Percentiles rank a stretch among this genome's conserved stretches.
Conservation (phyloP, 306 rosid genomes). For the Fagus crenata region DNA sequence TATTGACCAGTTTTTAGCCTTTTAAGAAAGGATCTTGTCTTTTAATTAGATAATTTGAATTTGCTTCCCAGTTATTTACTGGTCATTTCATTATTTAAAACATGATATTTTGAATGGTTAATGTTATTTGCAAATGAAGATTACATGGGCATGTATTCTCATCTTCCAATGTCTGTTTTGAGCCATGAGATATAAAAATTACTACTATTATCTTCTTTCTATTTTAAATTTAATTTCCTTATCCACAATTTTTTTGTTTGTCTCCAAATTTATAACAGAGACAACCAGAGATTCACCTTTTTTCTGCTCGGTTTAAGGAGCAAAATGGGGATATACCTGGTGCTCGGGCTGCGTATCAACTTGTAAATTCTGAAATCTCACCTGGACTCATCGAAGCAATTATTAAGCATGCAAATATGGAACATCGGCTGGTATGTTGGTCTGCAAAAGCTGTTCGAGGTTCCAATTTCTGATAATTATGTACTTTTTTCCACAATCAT, state of each 20-base stretch:
- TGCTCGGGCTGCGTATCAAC: constrained; percentile 91
- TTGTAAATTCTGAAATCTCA: constrained; percentile 85
- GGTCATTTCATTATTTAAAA: not conserved
- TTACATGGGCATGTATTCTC: not conserved
- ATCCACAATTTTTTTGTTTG: constrained; percentile 8
- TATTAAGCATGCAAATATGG: constrained; percentile 91
- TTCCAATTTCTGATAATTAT: constrained; percentile 18
- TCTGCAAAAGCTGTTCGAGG: constrained; percentile 10
- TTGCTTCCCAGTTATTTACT: not conserved
- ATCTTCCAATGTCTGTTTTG: not conserved
- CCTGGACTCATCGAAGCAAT: constrained; percentile 99
- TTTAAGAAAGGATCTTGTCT: too few relatives aligned
- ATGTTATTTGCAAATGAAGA: not conserved
- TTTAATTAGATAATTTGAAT: too few relatives aligned
- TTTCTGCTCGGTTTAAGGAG: constrained; percentile 91
- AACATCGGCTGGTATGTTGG: constrained; percentile 76
- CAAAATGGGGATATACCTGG: constrained; percentile 79
- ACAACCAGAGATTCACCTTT: constrained; percentile 91
- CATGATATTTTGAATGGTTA: not conserved
- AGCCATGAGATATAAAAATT: not conserved
- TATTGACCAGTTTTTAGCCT: not conserved
- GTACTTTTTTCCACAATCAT: constrained; percentile 12
- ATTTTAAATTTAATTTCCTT: not conserved
- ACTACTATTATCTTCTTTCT: not conserved
- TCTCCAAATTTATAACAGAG: constrained; percentile 54